A percentile compares a stretch with the other conserved stretches of the same genome.
phyloP scores from a whole-genome alignment of 208 protist species.

The Trypanosoma vivax region DNA sequence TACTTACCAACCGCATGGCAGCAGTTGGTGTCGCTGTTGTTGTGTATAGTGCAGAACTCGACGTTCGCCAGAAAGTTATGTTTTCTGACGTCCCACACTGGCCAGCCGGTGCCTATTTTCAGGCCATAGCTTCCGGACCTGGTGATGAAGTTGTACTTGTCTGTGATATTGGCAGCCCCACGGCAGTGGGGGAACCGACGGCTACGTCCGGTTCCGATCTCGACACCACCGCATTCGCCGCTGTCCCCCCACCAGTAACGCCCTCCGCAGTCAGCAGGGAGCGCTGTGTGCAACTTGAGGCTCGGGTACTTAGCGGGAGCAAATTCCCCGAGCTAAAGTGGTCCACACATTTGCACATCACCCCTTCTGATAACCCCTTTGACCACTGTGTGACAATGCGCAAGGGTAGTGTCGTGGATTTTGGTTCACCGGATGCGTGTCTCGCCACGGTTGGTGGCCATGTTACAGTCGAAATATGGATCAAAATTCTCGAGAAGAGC shows the following conservation, averaged over 20 bases:
- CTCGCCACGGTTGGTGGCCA: slow-evolving; percentile 69
- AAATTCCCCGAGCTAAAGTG: slow-evolving; percentile 29
- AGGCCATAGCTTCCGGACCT: slow-evolving; percentile 38
- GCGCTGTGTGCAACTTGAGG: slow-evolving; percentile 17
- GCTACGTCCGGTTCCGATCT: slow-evolving; percentile 6
- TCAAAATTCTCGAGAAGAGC: slow-evolving; percentile 69
- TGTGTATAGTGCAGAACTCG: slow-evolving; percentile 46
- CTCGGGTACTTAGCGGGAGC: slow-evolving; percentile 28
- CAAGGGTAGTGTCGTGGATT: slow-evolving; percentile 66
- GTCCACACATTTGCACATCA: slow-evolving; percentile 20
- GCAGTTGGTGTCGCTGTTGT: slow-evolving; percentile 47
- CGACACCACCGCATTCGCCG: not conserved
- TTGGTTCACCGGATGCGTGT: slow-evolving; percentile 54
- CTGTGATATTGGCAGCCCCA: slow-evolving; percentile 28
- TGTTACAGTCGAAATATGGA: slow-evolving; percentile 84
- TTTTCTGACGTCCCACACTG: slow-evolving; percentile 35
- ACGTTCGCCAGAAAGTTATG: slow-evolving; percentile 35
- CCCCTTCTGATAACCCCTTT: slow-evolving; percentile 16
- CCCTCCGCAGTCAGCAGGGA: not conserved
- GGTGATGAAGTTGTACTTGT: slow-evolving; percentile 49
- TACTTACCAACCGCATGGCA: slow-evolving; percentile 73
- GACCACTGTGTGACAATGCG: slow-evolving; percentile 49
- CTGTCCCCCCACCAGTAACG: too few species aligned
- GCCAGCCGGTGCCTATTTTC: slow-evolving; percentile 13
- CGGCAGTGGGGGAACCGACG: slow-evolving; percentile 13